Conservation (phyloP, 768 basidiomycete genomes). For the Macrolepiota albuminosa region DNA sequence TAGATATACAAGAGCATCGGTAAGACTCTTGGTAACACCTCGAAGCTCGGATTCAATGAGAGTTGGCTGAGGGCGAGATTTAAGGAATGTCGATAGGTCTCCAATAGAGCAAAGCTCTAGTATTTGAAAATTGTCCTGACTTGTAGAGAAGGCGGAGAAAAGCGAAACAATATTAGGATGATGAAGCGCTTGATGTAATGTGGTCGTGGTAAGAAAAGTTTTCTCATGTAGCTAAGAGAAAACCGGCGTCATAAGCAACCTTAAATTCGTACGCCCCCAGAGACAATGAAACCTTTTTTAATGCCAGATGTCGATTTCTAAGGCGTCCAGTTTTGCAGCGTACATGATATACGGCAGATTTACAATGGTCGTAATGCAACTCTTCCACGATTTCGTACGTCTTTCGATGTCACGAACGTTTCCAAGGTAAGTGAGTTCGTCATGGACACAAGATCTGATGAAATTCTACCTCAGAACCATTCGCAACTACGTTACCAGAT, state of each 20-base stretch:
- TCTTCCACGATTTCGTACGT: constrained; percentile 34
- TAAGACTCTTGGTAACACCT: constrained; percentile 32
- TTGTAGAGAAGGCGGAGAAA: constrained; percentile 33
- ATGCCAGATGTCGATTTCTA: constrained; percentile 33
- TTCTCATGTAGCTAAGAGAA: constrained; percentile 6
- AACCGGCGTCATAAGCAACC: background rate
- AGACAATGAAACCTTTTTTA: constrained; percentile 34
- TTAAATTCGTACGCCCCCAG: background rate
- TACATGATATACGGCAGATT: constrained; percentile 32
- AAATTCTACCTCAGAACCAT: constrained; percentile 17
- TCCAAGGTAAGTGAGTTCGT: background rate
- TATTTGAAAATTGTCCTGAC: constrained; percentile 30
- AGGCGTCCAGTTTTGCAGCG: constrained; percentile 41
- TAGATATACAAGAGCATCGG: constrained; percentile 40
- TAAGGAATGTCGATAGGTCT: constrained; percentile 28
- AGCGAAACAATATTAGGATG: constrained; percentile 48
- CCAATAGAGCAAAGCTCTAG: constrained; percentile 43
- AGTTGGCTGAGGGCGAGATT: constrained; percentile 13
- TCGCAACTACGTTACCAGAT: constrained; percentile 10
- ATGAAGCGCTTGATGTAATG: constrained; percentile 36
- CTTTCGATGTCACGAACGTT: constrained; percentile 19
- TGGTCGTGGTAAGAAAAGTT: constrained; percentile 11
- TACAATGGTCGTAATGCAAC: constrained; percentile 19
- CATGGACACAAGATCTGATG: background rate
- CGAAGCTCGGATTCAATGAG: constrained; percentile 33